phyloP scores from a whole-genome alignment of 108 stramenopile species.

The Discostella stelligeroides region DNA sequence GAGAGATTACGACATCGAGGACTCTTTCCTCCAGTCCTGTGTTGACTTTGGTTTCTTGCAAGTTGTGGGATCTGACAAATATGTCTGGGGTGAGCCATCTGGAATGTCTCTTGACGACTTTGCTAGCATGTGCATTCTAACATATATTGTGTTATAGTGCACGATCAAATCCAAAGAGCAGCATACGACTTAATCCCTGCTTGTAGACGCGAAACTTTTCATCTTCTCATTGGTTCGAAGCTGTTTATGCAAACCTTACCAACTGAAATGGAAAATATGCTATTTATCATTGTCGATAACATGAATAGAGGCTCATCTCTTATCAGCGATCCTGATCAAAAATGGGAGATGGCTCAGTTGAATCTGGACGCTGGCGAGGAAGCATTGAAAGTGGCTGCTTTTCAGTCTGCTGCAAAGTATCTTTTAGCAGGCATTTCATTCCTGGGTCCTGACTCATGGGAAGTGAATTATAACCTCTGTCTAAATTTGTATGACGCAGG shows the following conservation, averaged over 20 bases:
- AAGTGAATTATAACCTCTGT: slow-evolving; percentile 58
- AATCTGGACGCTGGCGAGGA: slow-evolving; percentile 56
- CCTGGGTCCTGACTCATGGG: slow-evolving; percentile 58
- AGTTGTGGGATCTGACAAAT: slow-evolving; percentile 24
- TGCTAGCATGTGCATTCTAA: too few species aligned
- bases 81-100: slow-evolving; percentile 38
- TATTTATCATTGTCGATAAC: slow-evolving; percentile 55
- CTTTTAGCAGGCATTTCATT: slow-evolving; percentile 55
- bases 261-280: slow-evolving; percentile 33
- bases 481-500: slow-evolving; percentile 57
- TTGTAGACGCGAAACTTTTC: slow-evolving; percentile 43
- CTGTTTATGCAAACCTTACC: slow-evolving; percentile 42
- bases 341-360: slow-evolving; percentile 40
- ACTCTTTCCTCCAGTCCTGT: slow-evolving; percentile 37
- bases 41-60: slow-evolving; percentile 26
- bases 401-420: slow-evolving; percentile 54
- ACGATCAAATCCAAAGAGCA: slow-evolving; percentile 68
- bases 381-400: slow-evolving; percentile 47
- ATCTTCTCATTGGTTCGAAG: slow-evolving; percentile 58
- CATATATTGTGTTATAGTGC: not conserved
- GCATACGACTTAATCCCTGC: slow-evolving; percentile 53
- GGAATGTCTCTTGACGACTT: too few species aligned
- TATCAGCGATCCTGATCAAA: slow-evolving; percentile 28
- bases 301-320: slow-evolving; percentile 46
- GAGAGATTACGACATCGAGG: slow-evolving; percentile 20